Evolutionary conservation across 805 yeast species (phyloP).

Genomic region (Kodamaea lidongshanica): DNA sequence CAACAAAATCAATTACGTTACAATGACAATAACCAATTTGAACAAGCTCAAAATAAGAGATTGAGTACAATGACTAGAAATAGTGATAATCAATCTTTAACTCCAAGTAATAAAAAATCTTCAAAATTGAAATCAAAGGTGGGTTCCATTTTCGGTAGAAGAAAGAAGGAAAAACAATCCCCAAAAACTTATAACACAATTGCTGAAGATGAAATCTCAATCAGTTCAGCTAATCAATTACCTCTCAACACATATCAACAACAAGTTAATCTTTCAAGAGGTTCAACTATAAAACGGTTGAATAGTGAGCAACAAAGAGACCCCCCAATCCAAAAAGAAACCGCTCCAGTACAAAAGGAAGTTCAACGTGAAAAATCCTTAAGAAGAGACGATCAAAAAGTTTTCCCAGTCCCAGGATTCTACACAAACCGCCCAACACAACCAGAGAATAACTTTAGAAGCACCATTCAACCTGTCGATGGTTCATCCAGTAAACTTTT

Average conservation of each 20-base stretch:
- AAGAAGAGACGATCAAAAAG: conserved; percentile 2
- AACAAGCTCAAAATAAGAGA: conserved; percentile 5
- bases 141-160: conserved; percentile 67
- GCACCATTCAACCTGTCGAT: too few relatives aligned
- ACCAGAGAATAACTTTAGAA: too few relatives aligned
- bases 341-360: conserved; percentile 3
- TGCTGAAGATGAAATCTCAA: conserved; percentile 29
- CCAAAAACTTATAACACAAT: conserved; percentile 18
- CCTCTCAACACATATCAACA: conserved; percentile 5
- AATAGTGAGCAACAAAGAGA: conserved; percentile 2
- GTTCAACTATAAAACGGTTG: conserved; percentile 11
- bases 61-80: conserved; percentile 5
- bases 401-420: conserved; percentile 8
- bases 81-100: conserved; percentile 9
- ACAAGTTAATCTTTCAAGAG: conserved; percentile 9
- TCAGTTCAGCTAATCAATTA: conserved; percentile 12
- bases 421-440: conserved; percentile 11
- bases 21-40: neutral
- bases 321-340: neutral
- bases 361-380: neutral
- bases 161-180: conserved; percentile 39
- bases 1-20: conserved; percentile 9
- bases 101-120: conserved; percentile 20
- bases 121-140: conserved; percentile 59
- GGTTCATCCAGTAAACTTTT: too few relatives aligned